Evolutionary conservation across 2,329 filamentous ascomycete genomes (phyloP), one percentile per base, ranked within the genome.

Genomic region (Truncatella angustata): DNA sequence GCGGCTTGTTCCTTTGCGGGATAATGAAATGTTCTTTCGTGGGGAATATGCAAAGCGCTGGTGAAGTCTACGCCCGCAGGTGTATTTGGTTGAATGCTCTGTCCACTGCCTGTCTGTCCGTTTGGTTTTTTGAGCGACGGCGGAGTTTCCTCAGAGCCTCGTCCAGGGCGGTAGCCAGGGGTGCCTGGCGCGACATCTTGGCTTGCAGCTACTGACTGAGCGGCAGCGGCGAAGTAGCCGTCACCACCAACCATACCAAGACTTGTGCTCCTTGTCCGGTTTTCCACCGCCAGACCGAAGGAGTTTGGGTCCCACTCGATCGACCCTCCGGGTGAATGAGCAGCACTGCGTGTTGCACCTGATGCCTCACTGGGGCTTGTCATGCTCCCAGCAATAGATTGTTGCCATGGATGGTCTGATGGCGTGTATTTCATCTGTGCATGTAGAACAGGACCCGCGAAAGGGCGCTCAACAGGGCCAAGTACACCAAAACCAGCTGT

Each of bases 301-400:
- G 73, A 74, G 3, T 71, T 64, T 16, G 76, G 67, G 16, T 86
- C 84, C 80, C 87, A 90, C 0, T 82, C 82, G 9, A 91, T 90
- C 0, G 91, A 95, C 1, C 85, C 88, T 2, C 82, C 70, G 1
- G 87, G 83, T 5, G 91, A 93, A 3, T 85, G 84, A 35, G 84
- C 80, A 5, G 87, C 84, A 61, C 90, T 94, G 58, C 83, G 86
- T 1, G 88, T 90, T n/a, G n/a, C n/a, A 10, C 79, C 82, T 9
- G 90, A 93, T 63, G 89, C 91, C 59, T 96, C 92, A 59, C 91
- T 95, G 1, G 91, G 91, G 59, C 91, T 96, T 0, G 91, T 93
- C 40, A 95, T 82, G 65, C 90, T 95, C 20, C 80, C 83, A 9
- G 74, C 73, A 2, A 75, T 56, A 1, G 80, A 82, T 16, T 68